phyloP scores from a whole-genome alignment of 2,329 filamentous ascomycete genomes.

The Trichothecium roseum region DNA sequence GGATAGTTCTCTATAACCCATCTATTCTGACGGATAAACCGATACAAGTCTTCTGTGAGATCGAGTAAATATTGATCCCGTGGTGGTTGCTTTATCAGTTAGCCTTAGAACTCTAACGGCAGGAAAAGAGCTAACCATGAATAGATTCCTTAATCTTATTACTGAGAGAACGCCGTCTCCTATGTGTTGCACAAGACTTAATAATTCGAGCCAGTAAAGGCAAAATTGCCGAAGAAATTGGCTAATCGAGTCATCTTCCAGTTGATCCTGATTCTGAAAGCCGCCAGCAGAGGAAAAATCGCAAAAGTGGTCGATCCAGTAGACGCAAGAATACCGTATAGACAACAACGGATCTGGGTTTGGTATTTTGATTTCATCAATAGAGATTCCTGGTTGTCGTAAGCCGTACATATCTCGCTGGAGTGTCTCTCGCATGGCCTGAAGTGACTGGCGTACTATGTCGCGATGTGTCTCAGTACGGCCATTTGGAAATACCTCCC shows the following conservation, averaged over 20 bases:
- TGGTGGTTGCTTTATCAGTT: background rate
- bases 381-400: conserved; percentile 2
- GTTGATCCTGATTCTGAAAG: background rate
- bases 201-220: no score
- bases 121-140: background rate
- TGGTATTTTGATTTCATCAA: conserved; percentile 4
- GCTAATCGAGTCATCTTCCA: conserved; percentile 14
- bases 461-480: no score
- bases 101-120: background rate
- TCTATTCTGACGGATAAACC: conserved; percentile 1
- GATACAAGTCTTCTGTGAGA: conserved; percentile 1
- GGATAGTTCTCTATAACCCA: conserved; percentile 2
- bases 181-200: no score
- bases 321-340: conserved; percentile 10
- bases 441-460: no score
- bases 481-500: no score
- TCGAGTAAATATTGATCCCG: background rate
- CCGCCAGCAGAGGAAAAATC: background rate
- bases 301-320: conserved; percentile 11
- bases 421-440: conserved; percentile 16
- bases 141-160: background rate
- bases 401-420: conserved; percentile 23
- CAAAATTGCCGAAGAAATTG: no score
- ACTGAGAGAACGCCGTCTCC: conserved; percentile 13
- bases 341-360: conserved; percentile 8